Evolutionary conservation across 345 rosid genomes (phyloP).

Genomic region (Boechera stricta): DNA sequence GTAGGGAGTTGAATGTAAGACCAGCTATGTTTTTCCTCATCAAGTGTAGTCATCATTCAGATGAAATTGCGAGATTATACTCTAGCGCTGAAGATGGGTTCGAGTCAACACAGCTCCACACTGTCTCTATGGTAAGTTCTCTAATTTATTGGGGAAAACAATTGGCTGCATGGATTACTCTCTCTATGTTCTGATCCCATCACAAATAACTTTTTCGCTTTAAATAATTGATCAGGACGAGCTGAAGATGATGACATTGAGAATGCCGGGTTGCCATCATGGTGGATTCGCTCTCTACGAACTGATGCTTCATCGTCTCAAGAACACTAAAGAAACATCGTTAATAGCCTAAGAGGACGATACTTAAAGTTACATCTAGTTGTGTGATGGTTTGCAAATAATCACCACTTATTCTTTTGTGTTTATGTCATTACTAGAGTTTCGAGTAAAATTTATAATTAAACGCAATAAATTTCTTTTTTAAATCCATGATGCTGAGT

Average conservation of each 20-base stretch:
- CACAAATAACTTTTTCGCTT: background rate
- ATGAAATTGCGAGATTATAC: slow-evolving; percentile 71
- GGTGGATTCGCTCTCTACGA: slow-evolving; percentile 87
- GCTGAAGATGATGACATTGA: slow-evolving; percentile 62
- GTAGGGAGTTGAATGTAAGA: slow-evolving; percentile 74
- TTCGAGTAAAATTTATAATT: background rate
- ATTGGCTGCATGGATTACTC: background rate
- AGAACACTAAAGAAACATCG: slow-evolving; percentile 30
- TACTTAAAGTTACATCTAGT: background rate
- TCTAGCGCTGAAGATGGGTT: slow-evolving; percentile 80
- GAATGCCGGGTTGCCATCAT: slow-evolving; percentile 96
- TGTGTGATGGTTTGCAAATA: background rate
- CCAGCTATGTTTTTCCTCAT: slow-evolving; percentile 87
- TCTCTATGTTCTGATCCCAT: background rate
- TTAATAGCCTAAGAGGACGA: background rate
- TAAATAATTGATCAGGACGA: slow-evolving; percentile 52
- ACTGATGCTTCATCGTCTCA: slow-evolving; percentile 60
- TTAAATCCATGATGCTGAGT: slow-evolving; percentile 32
- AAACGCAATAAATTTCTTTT: background rate
- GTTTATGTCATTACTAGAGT: background rate
- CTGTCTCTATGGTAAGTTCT: slow-evolving; percentile 68
- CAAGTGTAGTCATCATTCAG: slow-evolving; percentile 68
- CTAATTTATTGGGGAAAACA: background rate
- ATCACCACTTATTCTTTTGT: background rate
- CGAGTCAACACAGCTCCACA: slow-evolving; percentile 82